Percentiles rank a stretch among this genome's conserved stretches.
phyloP scores from a whole-genome alignment of 2,329 filamentous ascomycete genomes.

The Phaeosphaeria sp. region DNA sequence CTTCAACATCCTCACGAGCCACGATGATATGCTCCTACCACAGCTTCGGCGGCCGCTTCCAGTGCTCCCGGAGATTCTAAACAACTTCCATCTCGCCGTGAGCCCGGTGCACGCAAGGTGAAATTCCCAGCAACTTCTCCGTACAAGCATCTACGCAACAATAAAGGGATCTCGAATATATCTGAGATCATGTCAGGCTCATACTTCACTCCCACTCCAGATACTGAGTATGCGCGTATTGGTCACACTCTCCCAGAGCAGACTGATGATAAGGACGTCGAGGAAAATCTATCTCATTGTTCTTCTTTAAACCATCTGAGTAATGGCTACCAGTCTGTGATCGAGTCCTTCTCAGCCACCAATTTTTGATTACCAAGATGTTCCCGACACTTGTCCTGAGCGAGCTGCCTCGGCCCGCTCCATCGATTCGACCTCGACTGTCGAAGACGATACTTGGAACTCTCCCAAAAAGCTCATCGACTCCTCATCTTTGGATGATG shows the following conservation, averaged over 20 bases:
- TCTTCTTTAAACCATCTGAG: neutral
- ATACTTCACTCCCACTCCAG: neutral
- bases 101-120: neutral
- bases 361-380: neutral
- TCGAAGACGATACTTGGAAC: neutral
- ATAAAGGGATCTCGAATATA: neutral
- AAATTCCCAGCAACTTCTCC: neutral
- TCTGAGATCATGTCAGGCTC: neutral
- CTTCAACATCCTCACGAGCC: neutral
- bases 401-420: neutral
- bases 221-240: too few relatives aligned
- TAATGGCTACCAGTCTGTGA: neutral
- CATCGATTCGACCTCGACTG: neutral
- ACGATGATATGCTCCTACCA: too few relatives aligned
- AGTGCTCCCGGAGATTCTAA: neutral
- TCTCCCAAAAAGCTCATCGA: neutral
- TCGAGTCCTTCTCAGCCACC: neutral
- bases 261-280: neutral
- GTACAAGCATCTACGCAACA: neutral
- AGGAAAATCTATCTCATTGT: neutral
- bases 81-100: neutral
- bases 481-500: neutral
- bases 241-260: neutral
- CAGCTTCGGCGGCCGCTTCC: neutral
- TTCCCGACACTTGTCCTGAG: neutral